These are phyloP conservation scores for Hysterium pulicare DNA, from an alignment of 2,329 filamentous ascomycete genomes.

Conservation along the genomic window DNA sequence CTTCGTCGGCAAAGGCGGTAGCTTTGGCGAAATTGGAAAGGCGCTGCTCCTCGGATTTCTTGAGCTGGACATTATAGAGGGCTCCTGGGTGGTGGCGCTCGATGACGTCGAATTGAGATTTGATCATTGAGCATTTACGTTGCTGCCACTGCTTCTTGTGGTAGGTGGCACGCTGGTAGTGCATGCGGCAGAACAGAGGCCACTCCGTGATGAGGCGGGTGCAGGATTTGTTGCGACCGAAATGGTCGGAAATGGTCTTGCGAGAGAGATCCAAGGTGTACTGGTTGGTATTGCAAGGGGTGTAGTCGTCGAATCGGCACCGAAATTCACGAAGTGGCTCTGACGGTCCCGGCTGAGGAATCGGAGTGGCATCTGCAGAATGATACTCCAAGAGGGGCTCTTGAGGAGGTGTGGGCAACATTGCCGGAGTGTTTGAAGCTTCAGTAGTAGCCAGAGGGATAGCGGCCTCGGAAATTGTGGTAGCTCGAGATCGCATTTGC, in stretches of 20 bases:
- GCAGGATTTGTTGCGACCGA: slow-evolving; percentile 39
- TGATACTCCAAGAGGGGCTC: no score
- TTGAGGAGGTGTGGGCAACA: no score
- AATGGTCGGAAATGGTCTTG: slow-evolving; percentile 40
- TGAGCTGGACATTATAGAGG: slow-evolving; percentile 29
- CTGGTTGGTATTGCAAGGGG: slow-evolving; percentile 31
- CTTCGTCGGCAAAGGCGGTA: slow-evolving; percentile 8
- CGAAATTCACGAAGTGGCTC: slow-evolving; percentile 16
- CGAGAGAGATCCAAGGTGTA: slow-evolving; percentile 30
- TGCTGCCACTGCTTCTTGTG: slow-evolving; percentile 32
- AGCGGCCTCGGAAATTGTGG: no score
- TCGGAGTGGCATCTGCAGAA: neutral
- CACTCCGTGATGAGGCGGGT: slow-evolving; percentile 28
- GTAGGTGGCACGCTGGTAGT: slow-evolving; percentile 41
- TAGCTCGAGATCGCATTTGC: no score
- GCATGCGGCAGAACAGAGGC: slow-evolving; percentile 38
- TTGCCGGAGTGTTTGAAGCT: no score
- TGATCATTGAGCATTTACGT: slow-evolving; percentile 32
- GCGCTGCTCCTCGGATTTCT: slow-evolving; percentile 34
- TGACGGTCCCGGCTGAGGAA: neutral
- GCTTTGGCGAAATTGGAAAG: slow-evolving; percentile 27
- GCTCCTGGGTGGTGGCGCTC: slow-evolving; percentile 27
- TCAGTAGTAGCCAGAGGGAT: no score
- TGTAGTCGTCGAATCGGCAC: slow-evolving; percentile 30
- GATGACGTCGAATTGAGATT: slow-evolving; percentile 31